Evolutionary conservation across 2,329 filamentous ascomycete species (phyloP), one percentile per base, ranked within the genome.

Genomic region (Blastomyces parvus): DNA sequence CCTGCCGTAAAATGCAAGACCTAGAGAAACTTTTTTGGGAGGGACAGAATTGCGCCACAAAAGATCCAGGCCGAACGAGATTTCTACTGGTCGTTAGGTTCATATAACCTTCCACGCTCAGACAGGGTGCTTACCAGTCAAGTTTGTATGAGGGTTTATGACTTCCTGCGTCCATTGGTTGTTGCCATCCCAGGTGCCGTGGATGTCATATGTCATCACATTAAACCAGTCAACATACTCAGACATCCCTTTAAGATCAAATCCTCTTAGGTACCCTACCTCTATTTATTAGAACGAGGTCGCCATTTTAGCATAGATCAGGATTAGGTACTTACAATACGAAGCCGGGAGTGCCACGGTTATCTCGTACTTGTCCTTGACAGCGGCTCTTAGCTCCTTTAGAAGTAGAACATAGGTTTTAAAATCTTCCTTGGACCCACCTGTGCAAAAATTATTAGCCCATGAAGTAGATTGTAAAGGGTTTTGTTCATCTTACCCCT

Each of bases 161-260:
- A 44, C 38, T 19, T 63, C 25, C 0, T 61, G 61, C 8, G 64
- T 67, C 62, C 63, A 69, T 38, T 62, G 27, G 38, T 64, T 67
- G 11, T 53, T 48, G 11, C 46, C 50, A 63, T 73, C 69, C 71
- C 70, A 73, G 17, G 59, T 63, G 22, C 70, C 70, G 38, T 68
- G 67, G 1, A 72, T 62, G 61, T 72, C 69, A 61, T 72, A 72
- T 1, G 64, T 62, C 70, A 73, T 72, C 11, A 73, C 25, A 56
- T 71, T 71, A 63, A 72, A 72, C 59, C 63, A 71, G 46, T 71
- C 67, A 3, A 71, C 65, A 48, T 66, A 63, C n/a, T 64, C 17
- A 2, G 59, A 38, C 59, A 72, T 65, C 11, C 59, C 57, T 25
- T 56, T 42, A 14, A 72, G 13, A 53, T 73, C 69, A 53, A 72